A percentile compares a stretch with the other conserved stretches of the same genome.
Evolutionary conservation across 2,329 filamentous ascomycete genomes (phyloP).

Genomic region (Annulohypoxylon truncatum): DNA sequence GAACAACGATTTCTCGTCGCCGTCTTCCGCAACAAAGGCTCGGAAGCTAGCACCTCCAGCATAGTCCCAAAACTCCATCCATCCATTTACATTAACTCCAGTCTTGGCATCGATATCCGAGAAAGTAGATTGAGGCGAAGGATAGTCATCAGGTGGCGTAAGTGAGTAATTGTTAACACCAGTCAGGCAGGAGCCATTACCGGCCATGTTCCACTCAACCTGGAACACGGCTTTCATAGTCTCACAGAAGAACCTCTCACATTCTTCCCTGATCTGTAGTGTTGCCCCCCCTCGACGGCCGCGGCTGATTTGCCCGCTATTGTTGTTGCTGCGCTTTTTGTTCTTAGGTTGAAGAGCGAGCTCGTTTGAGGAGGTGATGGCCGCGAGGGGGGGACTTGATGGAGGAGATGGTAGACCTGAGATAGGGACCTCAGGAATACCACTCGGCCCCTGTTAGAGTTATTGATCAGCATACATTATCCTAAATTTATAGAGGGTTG

Average conservation of each 20-base stretch:
- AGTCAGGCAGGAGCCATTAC: constrained; percentile 87
- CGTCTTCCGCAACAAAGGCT: constrained; percentile 81
- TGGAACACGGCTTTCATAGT: constrained; percentile 92
- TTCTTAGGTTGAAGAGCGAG: constrained; percentile 72
- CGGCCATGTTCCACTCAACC: constrained; percentile 87
- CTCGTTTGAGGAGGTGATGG: constrained; percentile 75
- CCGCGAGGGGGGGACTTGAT: constrained; percentile 89
- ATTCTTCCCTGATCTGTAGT: constrained; percentile 98
- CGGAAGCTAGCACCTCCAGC: constrained; percentile 84
- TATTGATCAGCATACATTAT: constrained; percentile 13
- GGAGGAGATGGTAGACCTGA: constrained; percentile 87
- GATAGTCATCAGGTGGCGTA: constrained; percentile 63
- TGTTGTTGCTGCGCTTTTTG: constrained; percentile 54
- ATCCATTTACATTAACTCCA: constrained; percentile 63
- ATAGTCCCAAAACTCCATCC: constrained; percentile 88
- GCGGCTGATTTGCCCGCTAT: constrained; percentile 52
- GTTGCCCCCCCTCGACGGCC: constrained; percentile 87
- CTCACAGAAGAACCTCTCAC: constrained; percentile 99
- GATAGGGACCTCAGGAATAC: constrained; percentile 92
- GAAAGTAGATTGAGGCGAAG: constrained; percentile 53
- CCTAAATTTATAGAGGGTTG: background rate
- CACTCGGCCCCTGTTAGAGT: constrained; percentile 76
- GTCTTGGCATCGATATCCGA: constrained; percentile 44
- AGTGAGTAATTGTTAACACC: constrained; percentile 68
- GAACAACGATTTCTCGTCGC: constrained; percentile 80